Percentiles rank a stretch among this genome's conserved stretches.
These are phyloP conservation scores for Stereum hirsutum DNA, from an alignment of 1,284 basidiomycete species.

Conservation along the genomic window DNA sequence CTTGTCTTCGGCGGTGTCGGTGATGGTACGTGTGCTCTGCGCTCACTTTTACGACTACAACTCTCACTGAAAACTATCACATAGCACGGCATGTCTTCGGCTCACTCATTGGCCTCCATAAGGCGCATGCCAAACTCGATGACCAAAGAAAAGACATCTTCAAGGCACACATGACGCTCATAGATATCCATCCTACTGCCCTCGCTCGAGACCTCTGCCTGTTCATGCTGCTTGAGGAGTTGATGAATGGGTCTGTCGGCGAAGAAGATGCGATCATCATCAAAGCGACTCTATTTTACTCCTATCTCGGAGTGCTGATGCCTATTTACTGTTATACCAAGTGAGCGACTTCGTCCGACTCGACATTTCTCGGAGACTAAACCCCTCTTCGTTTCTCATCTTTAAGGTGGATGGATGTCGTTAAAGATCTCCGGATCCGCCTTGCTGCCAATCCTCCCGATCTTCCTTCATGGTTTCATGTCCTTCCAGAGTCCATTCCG, in stretches of 20 bases:
- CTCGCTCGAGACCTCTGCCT: slow-evolving; percentile 17
- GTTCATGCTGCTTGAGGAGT: slow-evolving; percentile 13
- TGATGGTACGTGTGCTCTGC: not conserved
- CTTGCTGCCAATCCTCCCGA: not conserved
- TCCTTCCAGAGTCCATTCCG: not conserved
- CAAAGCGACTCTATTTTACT: slow-evolving; percentile 7
- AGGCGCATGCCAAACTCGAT: slow-evolving; percentile 9
- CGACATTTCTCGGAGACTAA: too few species aligned
- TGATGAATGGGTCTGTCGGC: slow-evolving; percentile 3
- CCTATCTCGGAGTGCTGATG: slow-evolving; percentile 6
- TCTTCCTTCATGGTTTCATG: not conserved
- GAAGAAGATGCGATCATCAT: slow-evolving; percentile 1
- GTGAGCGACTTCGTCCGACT: too few species aligned
- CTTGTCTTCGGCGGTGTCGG: not conserved
- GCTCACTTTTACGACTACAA: not conserved
- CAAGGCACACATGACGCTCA: slow-evolving; percentile 15
- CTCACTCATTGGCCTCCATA: slow-evolving; percentile 12
- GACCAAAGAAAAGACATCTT: slow-evolving; percentile 7
- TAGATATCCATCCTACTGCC: slow-evolving; percentile 16
- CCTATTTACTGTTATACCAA: slow-evolving; percentile 3
- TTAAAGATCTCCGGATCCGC: not conserved
- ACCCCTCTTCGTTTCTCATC: too few species aligned
- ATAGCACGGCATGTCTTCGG: slow-evolving; percentile 14
- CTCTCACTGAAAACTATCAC: not conserved
- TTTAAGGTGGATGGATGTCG: too few species aligned